These are phyloP conservation scores for Phytopythium oedochilum DNA, from an alignment of 352 stramenopile species.

Conservation along the genomic window DNA sequence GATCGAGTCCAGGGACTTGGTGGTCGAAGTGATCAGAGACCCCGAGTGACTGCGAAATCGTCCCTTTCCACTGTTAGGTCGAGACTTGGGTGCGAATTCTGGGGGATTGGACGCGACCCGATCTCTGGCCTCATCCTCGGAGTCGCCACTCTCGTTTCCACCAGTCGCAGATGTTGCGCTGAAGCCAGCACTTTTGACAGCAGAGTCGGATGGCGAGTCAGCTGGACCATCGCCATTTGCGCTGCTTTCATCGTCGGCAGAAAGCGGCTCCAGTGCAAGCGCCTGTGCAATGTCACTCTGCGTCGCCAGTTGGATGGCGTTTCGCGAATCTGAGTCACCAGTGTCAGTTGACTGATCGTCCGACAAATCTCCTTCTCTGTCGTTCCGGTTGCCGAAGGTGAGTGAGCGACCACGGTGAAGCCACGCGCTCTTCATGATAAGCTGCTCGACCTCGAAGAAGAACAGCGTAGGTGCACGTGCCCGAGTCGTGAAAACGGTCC, in stretches of 20 bases:
- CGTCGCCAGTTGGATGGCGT: conserved; percentile 70
- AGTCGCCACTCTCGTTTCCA: conserved; percentile 26
- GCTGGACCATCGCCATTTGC: conserved; percentile 19
- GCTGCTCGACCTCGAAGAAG: conserved; percentile 78
- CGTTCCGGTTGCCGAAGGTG: conserved; percentile 29
- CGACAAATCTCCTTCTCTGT: conserved; percentile 15
- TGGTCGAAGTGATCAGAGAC: conserved; percentile 53
- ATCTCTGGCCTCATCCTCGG: conserved; percentile 38
- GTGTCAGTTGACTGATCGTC: conserved; percentile 5
- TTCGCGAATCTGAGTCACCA: conserved; percentile 24
- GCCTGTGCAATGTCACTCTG: conserved; percentile 72
- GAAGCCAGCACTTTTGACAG: conserved; percentile 6
- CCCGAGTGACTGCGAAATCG: conserved; percentile 41
- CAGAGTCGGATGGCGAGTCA: conserved; percentile 11
- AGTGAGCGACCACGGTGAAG: conserved; percentile 39
- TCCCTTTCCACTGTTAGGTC: conserved; percentile 33
- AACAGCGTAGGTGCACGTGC: conserved; percentile 75
- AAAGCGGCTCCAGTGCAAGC: conserved; percentile 48
- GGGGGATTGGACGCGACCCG: conserved; percentile 53
- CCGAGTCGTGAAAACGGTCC: conserved; percentile 86
- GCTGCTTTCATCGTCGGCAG: conserved; percentile 30
- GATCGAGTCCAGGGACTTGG: conserved; percentile 67
- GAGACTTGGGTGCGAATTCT: conserved; percentile 18
- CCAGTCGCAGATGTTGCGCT: conserved; percentile 7
- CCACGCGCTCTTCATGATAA: conserved; percentile 48